Base-by-base conservation (phyloP, 805 yeast genomes). In the Saturnispora saitoi region DNA sequence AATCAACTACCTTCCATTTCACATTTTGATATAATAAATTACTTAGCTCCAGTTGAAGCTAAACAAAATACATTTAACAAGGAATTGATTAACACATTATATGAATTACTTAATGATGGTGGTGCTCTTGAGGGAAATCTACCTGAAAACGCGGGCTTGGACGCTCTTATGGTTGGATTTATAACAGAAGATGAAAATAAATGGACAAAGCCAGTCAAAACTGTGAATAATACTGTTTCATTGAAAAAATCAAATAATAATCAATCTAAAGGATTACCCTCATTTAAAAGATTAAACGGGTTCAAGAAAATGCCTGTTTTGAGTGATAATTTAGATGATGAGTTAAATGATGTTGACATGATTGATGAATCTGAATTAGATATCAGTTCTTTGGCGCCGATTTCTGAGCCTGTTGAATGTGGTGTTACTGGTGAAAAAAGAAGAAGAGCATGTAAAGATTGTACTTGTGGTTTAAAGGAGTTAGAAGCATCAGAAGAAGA, bases 391-490 rank as follows among this genome's bases (percentile, higher is more conserved):
- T 32, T 54, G 56, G 22, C 56, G 54, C 58, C 70, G 47, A 67
- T 80, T 43, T 70, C 77, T 24, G 71, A 76, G 29, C 91, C 93
- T 14, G 71, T 75, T 43, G 72, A 75, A 55, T 80, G 87, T 61
- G 36, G 55, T 3, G 45, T 58, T 14, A 70, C 61, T 42, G 80
- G 79, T 32, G 76, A 75, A 56, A 77, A 75, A 67, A 76, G 95
- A 63, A 80, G 91, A 70, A 88, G 82, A 68, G 99, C 99, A 0
- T 93, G 99, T 71, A 93, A 90, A 68, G 96, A 93, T 67, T 93
- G 99, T 67, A 84, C 97, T 0, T 93, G 99, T 71, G 99, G 99
- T 6, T 73, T 93, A 54, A 89, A 85, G 58, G 99, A 93, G 64
- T 67, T 76, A 47, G 96, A 93, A 69, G 90, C 84, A 51, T 70